Percentiles rank a stretch among this genome's conserved stretches.
Evolutionary conservation across 768 basidiomycete genomes (phyloP).

Genomic region (Lentinula edodes): DNA sequence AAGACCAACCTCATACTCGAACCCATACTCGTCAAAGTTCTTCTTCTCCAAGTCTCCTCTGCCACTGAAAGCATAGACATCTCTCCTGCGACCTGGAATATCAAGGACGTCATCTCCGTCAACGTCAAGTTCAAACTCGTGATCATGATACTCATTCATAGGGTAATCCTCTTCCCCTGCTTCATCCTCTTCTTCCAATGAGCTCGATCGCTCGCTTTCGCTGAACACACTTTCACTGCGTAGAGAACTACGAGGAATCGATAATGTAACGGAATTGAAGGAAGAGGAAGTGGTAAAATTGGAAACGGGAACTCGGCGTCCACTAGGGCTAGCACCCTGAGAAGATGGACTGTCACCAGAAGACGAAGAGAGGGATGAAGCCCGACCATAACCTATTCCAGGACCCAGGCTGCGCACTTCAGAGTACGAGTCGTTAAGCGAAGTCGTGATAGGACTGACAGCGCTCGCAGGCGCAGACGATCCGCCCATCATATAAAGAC

Average conservation of each 20-base stretch:
- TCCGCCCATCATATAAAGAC: slow-evolving; percentile 37
- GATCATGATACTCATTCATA: slow-evolving; percentile 4
- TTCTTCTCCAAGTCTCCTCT: background rate
- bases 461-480: slow-evolving; percentile 13
- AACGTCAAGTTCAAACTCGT: slow-evolving; percentile 6
- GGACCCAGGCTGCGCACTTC: background rate
- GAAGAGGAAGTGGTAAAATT: slow-evolving; percentile 1
- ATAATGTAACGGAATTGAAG: slow-evolving; percentile 1
- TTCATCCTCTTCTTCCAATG: slow-evolving; percentile 3
- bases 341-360: background rate
- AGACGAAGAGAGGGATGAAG: background rate
- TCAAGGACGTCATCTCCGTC: background rate
- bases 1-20: background rate
- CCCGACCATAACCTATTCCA: slow-evolving; percentile 6
- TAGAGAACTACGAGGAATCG: slow-evolving; percentile 5
- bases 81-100: background rate
- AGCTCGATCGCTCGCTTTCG: slow-evolving; percentile 3
- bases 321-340: background rate
- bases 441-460: background rate
- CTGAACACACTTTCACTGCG: slow-evolving; percentile 6
- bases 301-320: background rate
- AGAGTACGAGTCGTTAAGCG: background rate
- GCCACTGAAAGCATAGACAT: background rate
- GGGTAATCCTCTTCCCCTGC: background rate
- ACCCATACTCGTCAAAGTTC: slow-evolving; percentile 6